Percentiles rank a stretch among this genome's conserved stretches.
Evolutionary conservation across 1,284 basidiomycete genomes (phyloP).

Genomic region (Apiotrichum mycotoxinovorans): DNA sequence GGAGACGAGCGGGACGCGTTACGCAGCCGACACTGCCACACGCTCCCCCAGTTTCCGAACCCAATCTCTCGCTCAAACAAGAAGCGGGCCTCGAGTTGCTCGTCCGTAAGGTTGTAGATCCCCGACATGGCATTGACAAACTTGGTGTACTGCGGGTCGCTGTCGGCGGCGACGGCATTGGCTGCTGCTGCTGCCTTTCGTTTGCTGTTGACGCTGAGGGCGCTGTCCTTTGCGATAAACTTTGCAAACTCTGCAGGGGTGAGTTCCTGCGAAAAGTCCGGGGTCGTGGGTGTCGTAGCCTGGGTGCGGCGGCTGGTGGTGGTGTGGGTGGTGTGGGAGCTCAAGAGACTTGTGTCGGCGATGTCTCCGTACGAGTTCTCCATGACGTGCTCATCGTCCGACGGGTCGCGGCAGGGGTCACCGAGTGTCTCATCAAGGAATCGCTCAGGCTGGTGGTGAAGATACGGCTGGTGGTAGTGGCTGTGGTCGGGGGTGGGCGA

Average conservation of each 20-base stretch:
- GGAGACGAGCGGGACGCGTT: background rate
- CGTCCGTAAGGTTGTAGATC: conserved; percentile 32
- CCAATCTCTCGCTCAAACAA: conserved; percentile 43
- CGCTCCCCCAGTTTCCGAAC: conserved; percentile 50
- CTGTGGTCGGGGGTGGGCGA: no score
- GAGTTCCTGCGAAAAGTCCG: background rate
- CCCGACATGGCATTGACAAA: conserved; percentile 5
- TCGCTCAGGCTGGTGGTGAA: no score
- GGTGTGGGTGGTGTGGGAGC: background rate
- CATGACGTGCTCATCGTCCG: no score
- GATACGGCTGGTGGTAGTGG: no score
- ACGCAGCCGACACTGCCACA: conserved; percentile 40
- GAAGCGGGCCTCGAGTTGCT: conserved; percentile 38
- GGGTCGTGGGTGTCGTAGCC: background rate
- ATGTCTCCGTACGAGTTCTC: background rate
- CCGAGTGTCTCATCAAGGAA: no score
- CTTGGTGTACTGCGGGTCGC: conserved; percentile 1
- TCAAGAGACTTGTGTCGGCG: background rate
- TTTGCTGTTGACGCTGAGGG: background rate
- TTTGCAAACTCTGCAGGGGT: background rate
- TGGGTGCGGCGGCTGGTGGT: background rate
- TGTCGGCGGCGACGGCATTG: no score
- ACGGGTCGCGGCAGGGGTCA: no score
- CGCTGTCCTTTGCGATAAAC: background rate
- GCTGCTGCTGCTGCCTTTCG: background rate